phyloP scores from a whole-genome alignment of 148 eudicot genomes.

The Camellia sinensis region DNA sequence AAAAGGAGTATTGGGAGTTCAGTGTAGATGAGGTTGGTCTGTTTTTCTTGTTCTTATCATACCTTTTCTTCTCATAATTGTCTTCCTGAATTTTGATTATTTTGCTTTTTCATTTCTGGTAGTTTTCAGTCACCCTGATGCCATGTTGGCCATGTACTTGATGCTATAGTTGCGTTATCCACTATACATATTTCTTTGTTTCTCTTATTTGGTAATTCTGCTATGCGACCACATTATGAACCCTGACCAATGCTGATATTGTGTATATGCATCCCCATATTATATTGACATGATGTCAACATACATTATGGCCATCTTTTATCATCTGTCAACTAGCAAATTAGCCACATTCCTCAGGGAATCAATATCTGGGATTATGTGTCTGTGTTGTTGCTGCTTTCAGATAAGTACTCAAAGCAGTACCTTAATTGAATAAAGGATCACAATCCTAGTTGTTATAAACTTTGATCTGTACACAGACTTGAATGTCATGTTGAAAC shows the following conservation, averaged over 20 bases:
- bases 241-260: neutral
- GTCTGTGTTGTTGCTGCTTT: too few species aligned
- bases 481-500: too few species aligned
- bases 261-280: neutral
- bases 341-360: too few species aligned
- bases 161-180: neutral
- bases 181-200: neutral
- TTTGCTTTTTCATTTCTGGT: neutral
- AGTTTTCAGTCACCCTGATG: neutral
- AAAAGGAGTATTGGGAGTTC: slow-evolving; percentile 68
- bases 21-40: slow-evolving; percentile 55
- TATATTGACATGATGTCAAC: neutral
- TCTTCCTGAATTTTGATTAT: neutral
- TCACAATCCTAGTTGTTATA: too few species aligned
- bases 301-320: too few species aligned
- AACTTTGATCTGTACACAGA: too few species aligned
- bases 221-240: neutral
- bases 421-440: too few species aligned
- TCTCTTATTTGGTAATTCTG: neutral
- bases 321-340: neutral
- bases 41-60: slow-evolving; percentile 1
- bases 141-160: neutral
- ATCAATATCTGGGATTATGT: too few species aligned
- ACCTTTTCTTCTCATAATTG: slow-evolving; percentile 10
- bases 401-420: too few species aligned